Evolutionary conservation across 306 rosid genomes (phyloP).

Genomic region (Echinosophora koreensis): DNA sequence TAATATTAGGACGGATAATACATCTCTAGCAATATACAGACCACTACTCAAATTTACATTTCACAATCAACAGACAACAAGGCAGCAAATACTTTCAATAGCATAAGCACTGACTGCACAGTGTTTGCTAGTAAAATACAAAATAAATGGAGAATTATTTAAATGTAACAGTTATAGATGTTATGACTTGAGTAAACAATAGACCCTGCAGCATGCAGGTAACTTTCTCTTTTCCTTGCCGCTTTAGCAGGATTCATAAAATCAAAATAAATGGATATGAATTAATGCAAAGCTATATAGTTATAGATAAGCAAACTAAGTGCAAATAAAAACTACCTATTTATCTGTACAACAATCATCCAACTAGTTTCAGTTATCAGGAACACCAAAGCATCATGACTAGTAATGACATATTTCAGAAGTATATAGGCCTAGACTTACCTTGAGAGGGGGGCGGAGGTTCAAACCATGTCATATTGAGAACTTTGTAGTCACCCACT

Average conservation of each 20-base stretch:
- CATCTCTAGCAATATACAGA: not conserved
- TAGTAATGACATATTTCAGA: slow-evolving; percentile 16
- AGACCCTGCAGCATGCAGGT: not conserved
- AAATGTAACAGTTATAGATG: slow-evolving; percentile 11
- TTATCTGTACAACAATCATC: slow-evolving; percentile 28
- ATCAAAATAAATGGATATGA: slow-evolving; percentile 30
- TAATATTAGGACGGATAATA: not conserved
- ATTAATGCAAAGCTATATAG: too few species aligned
- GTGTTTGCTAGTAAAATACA: slow-evolving; percentile 16
- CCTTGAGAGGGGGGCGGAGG: slow-evolving; percentile 87
- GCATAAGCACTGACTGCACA: not conserved
- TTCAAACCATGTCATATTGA: slow-evolving; percentile 85
- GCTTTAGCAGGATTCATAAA: slow-evolving; percentile 20
- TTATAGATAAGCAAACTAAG: not conserved
- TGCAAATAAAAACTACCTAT: not conserved
- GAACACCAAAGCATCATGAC: slow-evolving; percentile 7
- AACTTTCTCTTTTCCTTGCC: slow-evolving; percentile 19
- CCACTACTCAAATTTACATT: slow-evolving; percentile 30
- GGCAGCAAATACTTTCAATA: not conserved
- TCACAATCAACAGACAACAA: slow-evolving; percentile 10
- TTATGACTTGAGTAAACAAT: slow-evolving; percentile 18
- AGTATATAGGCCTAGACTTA: slow-evolving; percentile 41
- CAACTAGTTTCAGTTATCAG: slow-evolving; percentile 10
- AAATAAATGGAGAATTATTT: slow-evolving; percentile 12
- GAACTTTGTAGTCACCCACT: slow-evolving; percentile 84